Conservation (phyloP, 148 eudicot species). For the Rhododendron vialii region DNA sequence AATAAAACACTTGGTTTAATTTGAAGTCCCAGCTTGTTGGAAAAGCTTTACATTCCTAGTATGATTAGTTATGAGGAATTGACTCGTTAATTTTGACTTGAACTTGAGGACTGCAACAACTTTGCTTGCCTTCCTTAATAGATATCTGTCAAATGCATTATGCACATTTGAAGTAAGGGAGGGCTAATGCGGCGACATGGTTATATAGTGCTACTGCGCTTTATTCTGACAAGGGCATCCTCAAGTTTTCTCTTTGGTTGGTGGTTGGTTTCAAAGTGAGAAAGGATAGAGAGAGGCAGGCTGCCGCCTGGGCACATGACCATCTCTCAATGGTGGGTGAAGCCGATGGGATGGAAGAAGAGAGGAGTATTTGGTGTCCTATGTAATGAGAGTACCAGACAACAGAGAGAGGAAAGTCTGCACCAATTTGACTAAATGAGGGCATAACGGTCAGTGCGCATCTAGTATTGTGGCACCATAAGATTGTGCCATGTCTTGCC, state of each 20-base stretch:
- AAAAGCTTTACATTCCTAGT: neutral
- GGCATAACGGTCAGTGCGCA: neutral
- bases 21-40: neutral
- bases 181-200: neutral
- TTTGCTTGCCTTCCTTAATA: neutral
- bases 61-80: neutral
- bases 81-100: neutral
- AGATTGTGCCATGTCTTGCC: neutral
- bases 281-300: neutral
- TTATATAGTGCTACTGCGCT: neutral
- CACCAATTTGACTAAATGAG: neutral
- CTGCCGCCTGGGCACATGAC: neutral
- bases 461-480: neutral
- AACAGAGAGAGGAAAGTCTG: neutral
- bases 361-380: neutral
- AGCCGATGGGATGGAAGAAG: neutral
- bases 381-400: neutral
- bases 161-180: neutral
- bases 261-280: neutral
- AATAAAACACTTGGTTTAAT: neutral
- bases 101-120: neutral
- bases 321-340: neutral
- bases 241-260: neutral
- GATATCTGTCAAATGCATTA: neutral
- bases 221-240: neutral